Percentiles rank a stretch among this genome's conserved stretches.
These are phyloP conservation scores for Bipolaris victoriae DNA, from an alignment of 2,329 filamentous ascomycete species.

Conservation along the genomic window DNA sequence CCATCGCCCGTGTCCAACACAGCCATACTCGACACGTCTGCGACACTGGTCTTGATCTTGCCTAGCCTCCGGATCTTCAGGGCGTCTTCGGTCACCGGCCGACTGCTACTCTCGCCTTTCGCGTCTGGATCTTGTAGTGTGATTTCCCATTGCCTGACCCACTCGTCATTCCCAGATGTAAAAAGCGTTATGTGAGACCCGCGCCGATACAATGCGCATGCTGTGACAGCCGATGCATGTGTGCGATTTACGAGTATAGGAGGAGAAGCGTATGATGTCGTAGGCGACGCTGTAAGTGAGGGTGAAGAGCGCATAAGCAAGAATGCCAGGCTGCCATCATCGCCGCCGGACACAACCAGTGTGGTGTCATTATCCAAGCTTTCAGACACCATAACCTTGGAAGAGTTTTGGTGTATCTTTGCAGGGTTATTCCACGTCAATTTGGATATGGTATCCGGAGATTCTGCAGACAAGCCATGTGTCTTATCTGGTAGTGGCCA, in stretches of 20 bases:
- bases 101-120: not conserved
- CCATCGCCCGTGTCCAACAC: conserved; percentile 33
- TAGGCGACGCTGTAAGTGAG: conserved; percentile 20
- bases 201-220: conserved; percentile 51
- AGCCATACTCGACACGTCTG: conserved; percentile 62
- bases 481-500: conserved; percentile 56
- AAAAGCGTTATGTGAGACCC: conserved; percentile 29
- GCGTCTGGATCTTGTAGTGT: not conserved
- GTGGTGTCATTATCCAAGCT: conserved; percentile 42
- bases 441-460: conserved; percentile 31
- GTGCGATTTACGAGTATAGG: conserved; percentile 61
- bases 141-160: conserved; percentile 56
- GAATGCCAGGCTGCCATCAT: conserved; percentile 79
- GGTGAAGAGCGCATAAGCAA: conserved; percentile 27
- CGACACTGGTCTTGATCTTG: conserved; percentile 56
- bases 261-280: conserved; percentile 15
- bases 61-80: conserved; percentile 40
- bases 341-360: conserved; percentile 77
- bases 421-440: conserved; percentile 32
- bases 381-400: conserved; percentile 64
- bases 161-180: conserved; percentile 56
- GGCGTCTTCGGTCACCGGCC: conserved; percentile 4
- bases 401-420: conserved; percentile 75
- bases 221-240: conserved; percentile 75
- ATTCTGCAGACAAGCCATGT: conserved; percentile 12